A percentile compares a stretch with the other conserved stretches of the same genome.
Evolutionary conservation across 208 protist genomes (phyloP).

Genomic region (Leishmania arabica): DNA sequence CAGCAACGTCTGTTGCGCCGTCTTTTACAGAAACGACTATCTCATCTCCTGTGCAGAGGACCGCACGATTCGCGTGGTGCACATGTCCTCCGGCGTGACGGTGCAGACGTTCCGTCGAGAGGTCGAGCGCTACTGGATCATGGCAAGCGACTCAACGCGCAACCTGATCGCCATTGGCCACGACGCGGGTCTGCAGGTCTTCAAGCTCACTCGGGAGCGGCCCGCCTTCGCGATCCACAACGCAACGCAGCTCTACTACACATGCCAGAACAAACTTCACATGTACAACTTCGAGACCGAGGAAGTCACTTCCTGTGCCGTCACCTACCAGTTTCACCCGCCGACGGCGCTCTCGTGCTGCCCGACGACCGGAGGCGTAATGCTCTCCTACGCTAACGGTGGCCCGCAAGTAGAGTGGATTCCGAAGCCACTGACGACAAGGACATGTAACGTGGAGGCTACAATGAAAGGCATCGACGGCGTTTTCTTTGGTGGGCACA

Average conservation of each 20-base stretch:
- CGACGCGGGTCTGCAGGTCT: slow-evolving; percentile 97
- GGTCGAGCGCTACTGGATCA: slow-evolving; percentile 98
- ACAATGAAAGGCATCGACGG: slow-evolving; percentile 68
- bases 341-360: slow-evolving; percentile 69
- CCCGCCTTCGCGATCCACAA: slow-evolving; percentile 73
- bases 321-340: slow-evolving; percentile 43
- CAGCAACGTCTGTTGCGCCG: slow-evolving; percentile 97
- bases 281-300: slow-evolving; percentile 55
- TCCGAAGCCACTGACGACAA: slow-evolving; percentile 15
- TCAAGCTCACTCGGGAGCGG: slow-evolving; percentile 98
- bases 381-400: slow-evolving; percentile 53
- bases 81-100: slow-evolving; percentile 36
- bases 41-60: slow-evolving; percentile 97
- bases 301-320: slow-evolving; percentile 11
- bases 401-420: slow-evolving; percentile 41
- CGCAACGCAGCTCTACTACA: slow-evolving; percentile 60
- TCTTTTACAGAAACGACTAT: slow-evolving; percentile 97
- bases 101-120: slow-evolving; percentile 95
- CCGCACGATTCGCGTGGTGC: slow-evolving; percentile 95
- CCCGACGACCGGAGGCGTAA: slow-evolving; percentile 43
- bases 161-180: slow-evolving; percentile 98
- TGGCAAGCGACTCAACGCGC: slow-evolving; percentile 91
- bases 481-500: slow-evolving; percentile 95
- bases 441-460: slow-evolving; percentile 13
- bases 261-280: slow-evolving; percentile 52